Evolutionary conservation across 768 basidiomycete species (phyloP).

Genomic region (Mrakia blollopis): DNA sequence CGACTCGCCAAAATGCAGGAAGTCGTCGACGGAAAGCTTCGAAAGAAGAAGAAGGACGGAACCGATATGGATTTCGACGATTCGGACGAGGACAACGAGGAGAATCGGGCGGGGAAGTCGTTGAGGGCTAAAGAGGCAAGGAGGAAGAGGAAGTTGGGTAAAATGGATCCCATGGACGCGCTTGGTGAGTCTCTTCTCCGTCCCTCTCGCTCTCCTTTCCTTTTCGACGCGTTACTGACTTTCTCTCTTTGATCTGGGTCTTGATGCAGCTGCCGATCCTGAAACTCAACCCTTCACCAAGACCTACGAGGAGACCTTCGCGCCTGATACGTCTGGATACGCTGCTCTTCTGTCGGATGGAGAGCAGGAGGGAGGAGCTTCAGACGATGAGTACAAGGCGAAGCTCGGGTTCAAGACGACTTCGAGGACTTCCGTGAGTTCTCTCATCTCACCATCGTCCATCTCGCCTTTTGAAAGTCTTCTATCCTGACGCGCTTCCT

Average conservation of each 20-base stretch:
- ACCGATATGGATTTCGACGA: slow-evolving; percentile 37
- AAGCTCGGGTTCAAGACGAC: neutral
- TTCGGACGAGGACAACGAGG: slow-evolving; percentile 36
- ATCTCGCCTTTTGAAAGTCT: neutral
- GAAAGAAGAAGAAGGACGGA: slow-evolving; percentile 35
- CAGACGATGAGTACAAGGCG: slow-evolving; percentile 10
- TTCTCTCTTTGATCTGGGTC: neutral
- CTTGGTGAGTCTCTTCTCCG: slow-evolving; percentile 33
- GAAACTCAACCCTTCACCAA: slow-evolving; percentile 15
- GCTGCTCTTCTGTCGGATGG: slow-evolving; percentile 9
- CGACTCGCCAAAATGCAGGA: slow-evolving; percentile 36
- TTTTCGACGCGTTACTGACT: neutral
- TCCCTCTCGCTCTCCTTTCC: neutral
- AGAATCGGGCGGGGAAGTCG: slow-evolving; percentile 6
- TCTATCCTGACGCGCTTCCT: neutral
- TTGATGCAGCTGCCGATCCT: neutral
- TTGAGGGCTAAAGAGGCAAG: slow-evolving; percentile 32
- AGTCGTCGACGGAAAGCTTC: slow-evolving; percentile 36
- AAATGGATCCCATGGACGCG: slow-evolving; percentile 35
- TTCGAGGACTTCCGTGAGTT: neutral
- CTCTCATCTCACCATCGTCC: neutral
- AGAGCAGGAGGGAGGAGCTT: slow-evolving; percentile 13
- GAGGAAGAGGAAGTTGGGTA: slow-evolving; percentile 34
- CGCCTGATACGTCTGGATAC: slow-evolving; percentile 3
- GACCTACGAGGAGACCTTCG: slow-evolving; percentile 16